Conservation (phyloP, 805 yeast genomes). For the Teunomyces kruisii region DNA sequence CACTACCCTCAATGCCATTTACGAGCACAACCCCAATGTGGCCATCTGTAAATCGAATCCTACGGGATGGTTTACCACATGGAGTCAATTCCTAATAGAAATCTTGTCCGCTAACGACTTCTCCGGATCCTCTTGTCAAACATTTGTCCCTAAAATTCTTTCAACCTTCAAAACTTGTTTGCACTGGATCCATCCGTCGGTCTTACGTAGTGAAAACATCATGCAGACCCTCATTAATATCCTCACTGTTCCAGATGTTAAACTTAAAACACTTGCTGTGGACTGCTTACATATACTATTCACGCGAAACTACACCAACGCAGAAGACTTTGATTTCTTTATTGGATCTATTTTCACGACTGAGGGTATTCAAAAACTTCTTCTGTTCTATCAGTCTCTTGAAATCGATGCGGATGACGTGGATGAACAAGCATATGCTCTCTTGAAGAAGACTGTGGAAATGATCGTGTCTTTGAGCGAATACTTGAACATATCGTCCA, state of each 20-base stretch:
- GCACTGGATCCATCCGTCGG: constrained; percentile 84
- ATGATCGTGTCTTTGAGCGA: constrained; percentile 87
- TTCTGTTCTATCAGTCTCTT: constrained; percentile 60
- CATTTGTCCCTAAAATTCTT: constrained; percentile 63
- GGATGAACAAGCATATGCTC: constrained; percentile 76
- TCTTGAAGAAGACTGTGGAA: constrained; percentile 87
- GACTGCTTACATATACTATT: constrained; percentile 89
- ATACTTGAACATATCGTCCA: constrained; percentile 55
- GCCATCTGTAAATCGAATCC: constrained; percentile 62
- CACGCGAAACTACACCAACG: constrained; percentile 68
- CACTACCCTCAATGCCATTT: constrained; percentile 56
- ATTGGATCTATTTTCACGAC: constrained; percentile 75
- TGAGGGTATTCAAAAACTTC: constrained; percentile 70
- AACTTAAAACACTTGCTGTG: constrained; percentile 76
- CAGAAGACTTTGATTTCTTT: constrained; percentile 71
- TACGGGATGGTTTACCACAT: constrained; percentile 85
- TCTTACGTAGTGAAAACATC: constrained; percentile 65
- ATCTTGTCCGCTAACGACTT: constrained; percentile 31
- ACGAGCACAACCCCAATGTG: constrained; percentile 64
- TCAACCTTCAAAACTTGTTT: constrained; percentile 86
- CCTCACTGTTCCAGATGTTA: constrained; percentile 57
- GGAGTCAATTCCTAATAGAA: constrained; percentile 50
- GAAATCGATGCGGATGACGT: constrained; percentile 67
- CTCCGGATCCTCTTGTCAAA: constrained; percentile 26
- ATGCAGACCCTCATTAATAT: constrained; percentile 62